phyloP scores from a whole-genome alignment of 371 early-diverging fungal genomes.

The Apophysomyces variabilis region DNA sequence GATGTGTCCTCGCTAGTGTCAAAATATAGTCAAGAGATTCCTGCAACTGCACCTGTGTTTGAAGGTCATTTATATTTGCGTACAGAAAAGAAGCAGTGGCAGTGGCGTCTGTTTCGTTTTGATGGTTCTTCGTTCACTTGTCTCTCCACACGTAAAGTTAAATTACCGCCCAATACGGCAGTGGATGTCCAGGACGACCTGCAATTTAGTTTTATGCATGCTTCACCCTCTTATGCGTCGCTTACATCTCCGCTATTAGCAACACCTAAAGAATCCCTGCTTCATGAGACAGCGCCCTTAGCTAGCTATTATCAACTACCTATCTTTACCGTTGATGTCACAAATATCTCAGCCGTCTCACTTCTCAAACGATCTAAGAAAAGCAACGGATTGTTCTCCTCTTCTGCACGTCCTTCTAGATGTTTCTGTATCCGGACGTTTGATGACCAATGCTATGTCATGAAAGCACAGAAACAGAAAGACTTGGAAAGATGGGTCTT shows the following conservation, averaged over 20 bases:
- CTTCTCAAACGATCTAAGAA: conserved; percentile 21
- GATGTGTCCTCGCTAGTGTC: conserved; percentile 6
- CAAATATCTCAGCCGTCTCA: conserved; percentile 30
- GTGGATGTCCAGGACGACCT: conserved; percentile 7
- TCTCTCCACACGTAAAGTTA: conserved; percentile 29
- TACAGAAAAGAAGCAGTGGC: conserved; percentile 27
- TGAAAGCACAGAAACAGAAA: conserved; percentile 34
- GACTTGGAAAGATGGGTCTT: conserved; percentile 40
- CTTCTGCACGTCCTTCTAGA: conserved; percentile 14
- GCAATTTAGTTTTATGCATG: conserved; percentile 10
- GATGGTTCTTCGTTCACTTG: conserved; percentile 35
- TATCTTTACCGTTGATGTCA: conserved; percentile 31
- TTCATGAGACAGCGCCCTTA: neutral
- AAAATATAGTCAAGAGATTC: conserved; percentile 24
- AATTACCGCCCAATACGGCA: conserved; percentile 25
- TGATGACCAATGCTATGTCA: conserved; percentile 23
- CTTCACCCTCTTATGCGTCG: conserved; percentile 11
- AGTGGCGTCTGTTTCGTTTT: conserved; percentile 35
- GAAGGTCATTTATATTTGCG: conserved; percentile 34
- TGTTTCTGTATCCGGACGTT: conserved; percentile 29
- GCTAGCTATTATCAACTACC: conserved; percentile 31
- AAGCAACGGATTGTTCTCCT: conserved; percentile 9
- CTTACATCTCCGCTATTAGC: conserved; percentile 24
- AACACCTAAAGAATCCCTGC: conserved; percentile 22
- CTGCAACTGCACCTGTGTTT: conserved; percentile 31